Percentiles rank a stretch among this genome's conserved stretches.
These are phyloP conservation scores for Allium sativum DNA, from an alignment of 106 monocot genomes.

Conservation along the genomic window DNA sequence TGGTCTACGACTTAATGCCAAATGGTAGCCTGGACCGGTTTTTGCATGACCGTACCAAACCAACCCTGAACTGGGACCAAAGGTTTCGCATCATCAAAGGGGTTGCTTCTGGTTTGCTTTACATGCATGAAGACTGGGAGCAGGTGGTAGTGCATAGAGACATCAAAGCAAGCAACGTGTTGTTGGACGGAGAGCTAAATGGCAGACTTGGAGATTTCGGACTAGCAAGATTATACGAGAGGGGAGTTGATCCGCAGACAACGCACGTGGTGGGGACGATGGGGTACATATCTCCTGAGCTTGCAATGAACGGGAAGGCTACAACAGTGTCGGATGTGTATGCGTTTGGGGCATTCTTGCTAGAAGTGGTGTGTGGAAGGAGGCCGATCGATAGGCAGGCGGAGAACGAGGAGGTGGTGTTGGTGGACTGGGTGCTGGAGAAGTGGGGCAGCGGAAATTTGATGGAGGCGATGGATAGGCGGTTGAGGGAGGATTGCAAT, in stretches of 20 bases:
- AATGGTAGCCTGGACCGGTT: slow-evolving; percentile 6
- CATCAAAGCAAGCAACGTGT: slow-evolving; percentile 26
- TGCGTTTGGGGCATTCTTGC: background rate
- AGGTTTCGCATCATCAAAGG: slow-evolving; percentile 5
- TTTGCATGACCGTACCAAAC: too few relatives aligned
- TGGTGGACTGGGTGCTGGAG: slow-evolving; percentile 35
- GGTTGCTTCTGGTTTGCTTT: background rate
- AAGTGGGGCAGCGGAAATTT: background rate
- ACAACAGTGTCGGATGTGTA: slow-evolving; percentile 6
- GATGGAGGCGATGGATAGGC: slow-evolving; percentile 36
- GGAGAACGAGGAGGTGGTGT: background rate
- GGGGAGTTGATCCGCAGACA: slow-evolving; percentile 27
- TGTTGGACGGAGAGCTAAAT: slow-evolving; percentile 5
- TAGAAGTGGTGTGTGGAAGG: slow-evolving; percentile 12
- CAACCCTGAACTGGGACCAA: background rate
- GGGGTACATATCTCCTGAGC: slow-evolving; percentile 11
- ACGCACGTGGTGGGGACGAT: slow-evolving; percentile 52
- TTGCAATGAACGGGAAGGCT: slow-evolving; percentile 6
- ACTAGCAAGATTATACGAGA: slow-evolving; percentile 14
- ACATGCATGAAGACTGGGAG: slow-evolving; percentile 8
- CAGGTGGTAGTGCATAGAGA: slow-evolving; percentile 19
- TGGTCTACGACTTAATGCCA: slow-evolving; percentile 6
- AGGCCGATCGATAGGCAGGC: slow-evolving; percentile 4
- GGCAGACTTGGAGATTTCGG: slow-evolving; percentile 6
- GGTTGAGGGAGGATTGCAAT: slow-evolving; percentile 13